Base-by-base conservation (phyloP, 2,329 filamentous ascomycete species). In the Ophiostoma himal-ulmi region DNA sequence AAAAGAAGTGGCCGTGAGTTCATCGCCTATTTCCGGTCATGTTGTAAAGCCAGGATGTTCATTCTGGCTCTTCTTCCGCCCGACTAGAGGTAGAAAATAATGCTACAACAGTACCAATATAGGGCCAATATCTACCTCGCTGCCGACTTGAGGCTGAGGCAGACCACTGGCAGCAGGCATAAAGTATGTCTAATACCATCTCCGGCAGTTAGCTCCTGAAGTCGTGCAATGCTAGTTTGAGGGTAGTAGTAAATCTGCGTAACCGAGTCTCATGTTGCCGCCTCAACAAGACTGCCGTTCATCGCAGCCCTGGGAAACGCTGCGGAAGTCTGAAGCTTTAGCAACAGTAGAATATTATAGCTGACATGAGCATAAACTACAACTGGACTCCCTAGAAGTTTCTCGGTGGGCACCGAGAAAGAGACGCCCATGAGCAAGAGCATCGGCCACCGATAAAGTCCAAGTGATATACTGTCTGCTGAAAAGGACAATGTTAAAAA, bases 331-430 rank as follows among this genome's bases (percentile, higher is more conserved):
- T 64, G 57, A 1, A 64, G 30, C 69, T 73, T 73, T 20, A 73
- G 41, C 34, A 73, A 70, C 7, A 73, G 48, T 0, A 72, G 39
- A 4, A 72, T 22, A n/a, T 69, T 70, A 22, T 73, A 73, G 37
- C 70, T 70, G 20, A 73, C 30, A 10, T 71, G 66, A 10, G 70
- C 70, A 36, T 73, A 73, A n/a, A 70, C 41, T 17, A 70, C 44
- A 4, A 65, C 60, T 1, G 70, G 67, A n/a, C 66, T 57, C 30
- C 71, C 57, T 6, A 69, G 62, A 20, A 73, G 70, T 66, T 73
- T 68, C 5, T 70, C 66, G 0, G 70, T 72, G 0, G 71, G 69
- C 17, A 70, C 37, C 1, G 70, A 48, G 3, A 73, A 52, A 6
- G 72, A 73, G 26, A 73, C 20, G 60, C 69, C 71, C 30, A 73